Percentiles rank a stretch among this genome's conserved stretches.
phyloP scores from a whole-genome alignment of 1,139 yeast genomes.

The Pichia sp. region DNA sequence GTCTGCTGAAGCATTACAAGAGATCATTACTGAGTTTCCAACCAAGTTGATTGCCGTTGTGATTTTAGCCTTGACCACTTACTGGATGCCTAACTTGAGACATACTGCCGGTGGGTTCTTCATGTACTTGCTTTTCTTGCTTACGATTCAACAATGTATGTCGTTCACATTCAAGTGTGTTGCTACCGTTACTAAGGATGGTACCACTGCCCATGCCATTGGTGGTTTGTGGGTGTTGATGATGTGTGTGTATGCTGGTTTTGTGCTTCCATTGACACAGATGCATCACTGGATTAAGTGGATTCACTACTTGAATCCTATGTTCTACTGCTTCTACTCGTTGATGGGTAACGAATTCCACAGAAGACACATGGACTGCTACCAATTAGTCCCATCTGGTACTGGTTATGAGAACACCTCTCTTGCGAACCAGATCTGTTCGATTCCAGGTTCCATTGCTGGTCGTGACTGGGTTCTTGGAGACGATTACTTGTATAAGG shows the following conservation, averaged over 20 bases:
- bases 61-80: conserved; percentile 37
- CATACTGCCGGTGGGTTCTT: conserved; percentile 42
- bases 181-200: conserved; percentile 46
- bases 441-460: conserved; percentile 40
- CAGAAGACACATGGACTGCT: conserved; percentile 50
- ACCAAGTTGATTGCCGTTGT: conserved; percentile 34
- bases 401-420: conserved; percentile 41
- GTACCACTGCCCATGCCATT: conserved; percentile 48
- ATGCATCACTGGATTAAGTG: conserved; percentile 65
- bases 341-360: conserved; percentile 53
- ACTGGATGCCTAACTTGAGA: conserved; percentile 42
- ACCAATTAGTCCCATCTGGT: conserved; percentile 48
- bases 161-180: conserved; percentile 44
- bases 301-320: conserved; percentile 54
- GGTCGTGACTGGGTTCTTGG: conserved; percentile 49
- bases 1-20: conserved; percentile 44
- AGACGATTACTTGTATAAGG: conserved; percentile 37
- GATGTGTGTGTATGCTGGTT: conserved; percentile 48
- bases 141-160: conserved; percentile 39
- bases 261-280: conserved; percentile 50
- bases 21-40: conserved; percentile 40
- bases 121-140: conserved; percentile 39
- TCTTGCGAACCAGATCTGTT: conserved; percentile 44
- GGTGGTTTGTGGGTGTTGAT: conserved; percentile 48
- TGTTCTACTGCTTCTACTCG: conserved; percentile 53